Evolutionary conservation across 1,284 basidiomycete species (phyloP), one percentile per base, ranked within the genome.

Genomic region (Boletus calvinii): DNA sequence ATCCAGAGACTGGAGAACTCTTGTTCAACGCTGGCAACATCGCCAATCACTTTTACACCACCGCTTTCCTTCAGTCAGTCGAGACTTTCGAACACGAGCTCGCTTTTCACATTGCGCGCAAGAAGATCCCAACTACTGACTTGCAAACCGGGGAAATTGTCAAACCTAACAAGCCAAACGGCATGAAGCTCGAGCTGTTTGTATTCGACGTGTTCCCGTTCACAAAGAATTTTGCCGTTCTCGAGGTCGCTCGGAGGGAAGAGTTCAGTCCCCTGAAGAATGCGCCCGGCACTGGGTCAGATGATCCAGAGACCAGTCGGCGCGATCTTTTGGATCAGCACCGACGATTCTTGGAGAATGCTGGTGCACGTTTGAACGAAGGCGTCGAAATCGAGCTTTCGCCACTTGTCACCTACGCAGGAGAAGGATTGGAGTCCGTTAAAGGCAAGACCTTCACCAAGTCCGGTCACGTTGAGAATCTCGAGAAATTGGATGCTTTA

Each of bases 161-260:
- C 68, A 96, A 94, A 70, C 95, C 96, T 6, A 73, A 72, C 52
- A 85, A 85, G 66, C 92, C 94, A n/a, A 99, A 99, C 71, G 97
- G 97, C 53, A 97, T 99, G 92, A 99, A 99, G 75, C 84, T 99
- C 59, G 97, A 99, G 73, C 79, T 98, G 73, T 99, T 99, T 74
- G 90, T 99, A 46, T 99, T 99, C 66, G 96, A 99, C 73, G 97
- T 99, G 45, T 98, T 99, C 79, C 96, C 97, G 6, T 94, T 86
- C 75, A 92, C 92, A 41, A 74, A 85, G 63, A 78, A 75, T 50
- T 92, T 99, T 54, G 83, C 88, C 36, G 92, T 98, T 30, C 76
- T 98, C 68, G 95, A 98, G 71, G 94, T 98, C 37, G 82, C 83
- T 46, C 80, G 97, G 46, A 76, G 79, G 55, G 92, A 96, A 55